These are phyloP conservation scores for Verticillium albo-atrum DNA, from an alignment of 2,329 filamentous ascomycete species.

Conservation along the genomic window DNA sequence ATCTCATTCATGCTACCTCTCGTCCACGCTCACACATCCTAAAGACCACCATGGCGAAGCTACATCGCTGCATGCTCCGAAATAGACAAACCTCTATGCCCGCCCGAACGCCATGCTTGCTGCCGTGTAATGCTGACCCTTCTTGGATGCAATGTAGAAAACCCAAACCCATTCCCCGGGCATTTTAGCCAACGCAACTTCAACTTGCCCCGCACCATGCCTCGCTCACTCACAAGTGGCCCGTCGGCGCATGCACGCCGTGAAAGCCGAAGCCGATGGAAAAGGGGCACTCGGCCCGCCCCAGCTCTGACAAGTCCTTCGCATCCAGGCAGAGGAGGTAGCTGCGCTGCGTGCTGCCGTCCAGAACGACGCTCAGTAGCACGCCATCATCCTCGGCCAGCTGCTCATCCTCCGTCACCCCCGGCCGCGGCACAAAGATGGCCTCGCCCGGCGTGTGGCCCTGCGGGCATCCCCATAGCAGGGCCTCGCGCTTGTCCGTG, in stretches of 20 bases:
- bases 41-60: background rate
- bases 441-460: conserved; percentile 66
- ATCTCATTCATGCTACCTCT: background rate
- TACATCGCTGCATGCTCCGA: background rate
- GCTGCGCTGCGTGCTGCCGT: conserved; percentile 53
- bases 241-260: conserved; percentile 40
- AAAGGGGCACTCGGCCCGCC: conserved; percentile 57
- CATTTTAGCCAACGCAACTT: too few species aligned
- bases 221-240: background rate
- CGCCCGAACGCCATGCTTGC: background rate
- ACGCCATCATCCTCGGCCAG: conserved; percentile 59
- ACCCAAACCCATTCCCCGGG: too few species aligned
- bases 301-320: conserved; percentile 57
- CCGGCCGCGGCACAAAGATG: conserved; percentile 53
- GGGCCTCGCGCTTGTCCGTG: conserved; percentile 41
- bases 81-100: background rate
- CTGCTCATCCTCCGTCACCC: conserved; percentile 25
- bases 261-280: conserved; percentile 63
- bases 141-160: background rate
- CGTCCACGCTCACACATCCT: too few species aligned
- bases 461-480: conserved; percentile 51
- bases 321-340: conserved; percentile 65
- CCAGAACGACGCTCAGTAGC: conserved; percentile 58
- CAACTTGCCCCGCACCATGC: too few species aligned
- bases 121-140: background rate